These are phyloP conservation scores for Bolboschoenoplectus hybrid DNA, from an alignment of 202 grass and related monocot species.

Conservation along the genomic window DNA sequence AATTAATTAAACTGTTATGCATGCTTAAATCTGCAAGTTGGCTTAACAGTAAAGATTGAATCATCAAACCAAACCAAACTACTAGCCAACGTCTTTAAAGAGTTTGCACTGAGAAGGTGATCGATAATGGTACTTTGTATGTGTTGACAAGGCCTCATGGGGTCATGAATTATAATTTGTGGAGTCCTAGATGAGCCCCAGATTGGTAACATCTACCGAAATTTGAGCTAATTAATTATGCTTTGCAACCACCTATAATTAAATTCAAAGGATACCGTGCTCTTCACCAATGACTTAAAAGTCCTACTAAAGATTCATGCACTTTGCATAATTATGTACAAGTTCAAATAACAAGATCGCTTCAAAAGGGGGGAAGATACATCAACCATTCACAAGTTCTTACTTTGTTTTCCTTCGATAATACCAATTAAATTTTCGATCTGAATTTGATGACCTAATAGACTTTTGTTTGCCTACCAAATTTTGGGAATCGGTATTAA, in stretches of 20 bases:
- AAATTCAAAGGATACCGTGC: background rate
- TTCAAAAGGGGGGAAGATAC: background rate
- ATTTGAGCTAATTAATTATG: conserved; percentile 33
- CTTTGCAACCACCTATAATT: conserved; percentile 25
- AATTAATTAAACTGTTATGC: background rate
- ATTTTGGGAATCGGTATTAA: background rate
- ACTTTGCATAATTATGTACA: conserved; percentile 9
- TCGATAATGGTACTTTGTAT: background rate
- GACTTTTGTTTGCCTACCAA: background rate
- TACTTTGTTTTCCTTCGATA: background rate
- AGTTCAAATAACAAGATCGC: background rate
- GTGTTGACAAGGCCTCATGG: background rate
- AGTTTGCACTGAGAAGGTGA: conserved; percentile 12
- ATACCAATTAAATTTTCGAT: background rate
- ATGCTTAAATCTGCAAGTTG: background rate
- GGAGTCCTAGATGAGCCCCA: background rate
- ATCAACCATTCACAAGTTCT: background rate
- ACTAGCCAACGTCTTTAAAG: background rate
- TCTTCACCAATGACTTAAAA: conserved; percentile 19
- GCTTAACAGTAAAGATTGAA: background rate
- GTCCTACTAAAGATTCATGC: background rate
- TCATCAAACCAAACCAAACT: background rate
- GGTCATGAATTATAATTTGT: background rate
- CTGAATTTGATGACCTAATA: background rate
- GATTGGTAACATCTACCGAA: background rate